phyloP scores from a whole-genome alignment of 164 flowering plant species.

The Cinnamomum micranthum region DNA sequence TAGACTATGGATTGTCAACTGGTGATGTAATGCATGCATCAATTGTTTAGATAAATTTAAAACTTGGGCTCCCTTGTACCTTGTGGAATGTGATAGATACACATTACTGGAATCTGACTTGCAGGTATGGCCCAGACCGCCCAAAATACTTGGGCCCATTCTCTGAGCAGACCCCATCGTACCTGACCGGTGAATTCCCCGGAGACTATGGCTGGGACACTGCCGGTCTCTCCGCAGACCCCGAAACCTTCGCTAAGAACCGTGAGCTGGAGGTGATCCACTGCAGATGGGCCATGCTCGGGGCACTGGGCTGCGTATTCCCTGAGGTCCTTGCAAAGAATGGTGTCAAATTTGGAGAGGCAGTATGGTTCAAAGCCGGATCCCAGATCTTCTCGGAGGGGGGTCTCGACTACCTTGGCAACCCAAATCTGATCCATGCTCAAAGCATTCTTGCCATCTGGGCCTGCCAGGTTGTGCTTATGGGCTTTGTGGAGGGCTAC shows the following conservation, averaged over 20 bases:
- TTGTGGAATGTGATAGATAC: not conserved
- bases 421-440: conserved; percentile 24
- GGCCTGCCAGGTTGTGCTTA: conserved; percentile 21
- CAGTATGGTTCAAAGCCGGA: conserved; percentile 26
- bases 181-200: conserved; percentile 26
- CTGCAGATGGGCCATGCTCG: conserved; percentile 25
- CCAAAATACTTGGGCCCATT: conserved; percentile 25
- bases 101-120: conserved; percentile 1
- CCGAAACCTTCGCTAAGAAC: conserved; percentile 24
- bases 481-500: conserved; percentile 27
- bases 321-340: conserved; percentile 21
- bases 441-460: conserved; percentile 28
- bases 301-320: conserved; percentile 20
- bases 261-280: conserved; percentile 26
- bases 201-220: conserved; percentile 30
- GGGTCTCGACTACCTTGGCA: conserved; percentile 22
- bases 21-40: too few relatives aligned
- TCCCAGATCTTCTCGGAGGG: conserved; percentile 27
- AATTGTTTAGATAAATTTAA: too few relatives aligned
- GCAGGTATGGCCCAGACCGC: conserved; percentile 25
- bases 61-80: not conserved
- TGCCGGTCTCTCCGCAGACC: conserved; percentile 22
- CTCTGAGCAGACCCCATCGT: conserved; percentile 25
- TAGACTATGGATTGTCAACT: too few relatives aligned
- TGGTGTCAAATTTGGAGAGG: conserved; percentile 23